These are phyloP conservation scores for Saccharomycopsis fermentans DNA, from an alignment of 805 yeast species.

Conservation along the genomic window DNA sequence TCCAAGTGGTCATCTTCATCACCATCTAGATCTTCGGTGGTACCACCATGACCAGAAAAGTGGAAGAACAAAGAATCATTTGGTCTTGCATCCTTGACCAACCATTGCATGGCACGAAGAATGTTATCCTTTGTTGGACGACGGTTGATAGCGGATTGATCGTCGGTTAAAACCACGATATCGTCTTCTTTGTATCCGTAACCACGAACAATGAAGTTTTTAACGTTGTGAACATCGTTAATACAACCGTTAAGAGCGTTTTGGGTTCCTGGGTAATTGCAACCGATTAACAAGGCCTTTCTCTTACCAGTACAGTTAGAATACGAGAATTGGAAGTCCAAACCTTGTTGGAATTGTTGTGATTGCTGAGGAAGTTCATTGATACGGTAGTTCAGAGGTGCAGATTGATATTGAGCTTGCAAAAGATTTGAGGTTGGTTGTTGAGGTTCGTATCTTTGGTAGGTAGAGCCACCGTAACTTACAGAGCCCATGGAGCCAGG, in stretches of 20 bases:
- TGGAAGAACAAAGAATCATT: conserved; percentile 65
- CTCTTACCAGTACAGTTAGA: conserved; percentile 52
- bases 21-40: conserved; percentile 46
- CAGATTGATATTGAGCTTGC: conserved; percentile 14
- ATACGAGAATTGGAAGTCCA: conserved; percentile 28
- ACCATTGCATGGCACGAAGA: conserved; percentile 63
- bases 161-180: conserved; percentile 43
- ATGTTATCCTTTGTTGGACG: conserved; percentile 60
- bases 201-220: conserved; percentile 24
- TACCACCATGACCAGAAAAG: conserved; percentile 71
- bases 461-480: conserved; percentile 11
- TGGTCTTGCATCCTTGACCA: conserved; percentile 52
- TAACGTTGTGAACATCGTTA: conserved; percentile 50
- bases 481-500: not conserved
- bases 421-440: conserved; percentile 18
- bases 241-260: conserved; percentile 57
- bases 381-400: not conserved
- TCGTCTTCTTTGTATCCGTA: conserved; percentile 24
- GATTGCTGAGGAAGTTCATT: not conserved
- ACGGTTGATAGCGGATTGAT: conserved; percentile 25
- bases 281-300: conserved; percentile 60
- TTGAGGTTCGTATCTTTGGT: conserved; percentile 17
- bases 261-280: conserved; percentile 51
- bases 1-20: conserved; percentile 58
- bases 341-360: conserved; percentile 18